These are phyloP conservation scores for Aspergillus floridensis DNA, from an alignment of 2,329 filamentous ascomycete species.

Conservation along the genomic window DNA sequence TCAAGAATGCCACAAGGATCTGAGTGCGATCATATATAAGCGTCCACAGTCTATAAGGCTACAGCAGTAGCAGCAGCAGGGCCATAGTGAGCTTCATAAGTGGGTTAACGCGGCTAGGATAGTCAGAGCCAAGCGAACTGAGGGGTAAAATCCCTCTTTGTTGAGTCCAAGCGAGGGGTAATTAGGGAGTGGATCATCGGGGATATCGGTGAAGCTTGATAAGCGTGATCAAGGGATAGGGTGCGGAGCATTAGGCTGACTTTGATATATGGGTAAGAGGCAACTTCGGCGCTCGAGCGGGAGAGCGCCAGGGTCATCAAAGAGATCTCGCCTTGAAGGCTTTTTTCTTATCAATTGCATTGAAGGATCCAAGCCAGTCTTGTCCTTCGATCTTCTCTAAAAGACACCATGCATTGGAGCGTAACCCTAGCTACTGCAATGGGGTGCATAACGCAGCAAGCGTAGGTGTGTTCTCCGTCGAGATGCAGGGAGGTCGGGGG, in stretches of 20 bases:
- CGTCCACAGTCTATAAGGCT: not conserved
- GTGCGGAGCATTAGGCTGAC: not conserved
- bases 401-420: not conserved
- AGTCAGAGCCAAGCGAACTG: not conserved
- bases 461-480: not conserved
- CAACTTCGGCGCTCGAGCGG: not conserved
- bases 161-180: not conserved
- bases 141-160: not conserved
- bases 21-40: not conserved
- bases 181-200: not conserved
- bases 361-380: not conserved
- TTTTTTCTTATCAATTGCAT: not conserved
- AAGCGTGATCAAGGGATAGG: not conserved
- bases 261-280: not conserved
- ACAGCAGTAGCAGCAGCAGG: not conserved
- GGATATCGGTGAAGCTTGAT: slow-evolving; percentile 1
- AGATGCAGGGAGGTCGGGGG: not conserved
- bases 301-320: not conserved
- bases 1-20: not conserved
- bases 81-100: not conserved
- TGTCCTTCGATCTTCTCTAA: not conserved
- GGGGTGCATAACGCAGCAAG: not conserved
- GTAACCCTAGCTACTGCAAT: not conserved
- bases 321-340: not conserved
- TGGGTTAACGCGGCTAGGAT: slow-evolving; percentile 4